A percentile compares a stretch with the other conserved stretches of the same genome.
phyloP scores from a whole-genome alignment of 768 basidiomycete genomes.

The Pleurotus tuber-regium region DNA sequence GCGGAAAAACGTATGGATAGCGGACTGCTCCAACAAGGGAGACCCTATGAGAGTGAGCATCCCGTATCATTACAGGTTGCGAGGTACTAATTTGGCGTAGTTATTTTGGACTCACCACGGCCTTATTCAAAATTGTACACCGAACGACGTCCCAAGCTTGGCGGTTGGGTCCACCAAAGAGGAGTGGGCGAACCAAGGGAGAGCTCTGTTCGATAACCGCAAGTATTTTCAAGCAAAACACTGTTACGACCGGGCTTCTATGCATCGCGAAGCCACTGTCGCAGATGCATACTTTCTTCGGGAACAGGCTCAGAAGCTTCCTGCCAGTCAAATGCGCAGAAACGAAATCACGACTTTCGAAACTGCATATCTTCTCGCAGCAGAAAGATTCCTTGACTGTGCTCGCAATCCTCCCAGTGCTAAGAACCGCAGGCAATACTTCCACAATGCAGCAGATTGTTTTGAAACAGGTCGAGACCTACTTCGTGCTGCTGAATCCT shows the following conservation, averaged over 20 bases:
- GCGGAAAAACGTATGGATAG: constrained; percentile 68
- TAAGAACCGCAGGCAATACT: constrained; percentile 33
- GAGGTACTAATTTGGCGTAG: constrained; percentile 26
- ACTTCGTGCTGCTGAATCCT: constrained; percentile 42
- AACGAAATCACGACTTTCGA: constrained; percentile 16
- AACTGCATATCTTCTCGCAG: constrained; percentile 42
- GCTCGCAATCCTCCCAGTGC: constrained; percentile 26
- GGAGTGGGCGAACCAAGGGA: constrained; percentile 35
- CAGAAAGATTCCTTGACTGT: constrained; percentile 45
- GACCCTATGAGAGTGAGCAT: constrained; percentile 55
- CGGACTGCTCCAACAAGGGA: constrained; percentile 54
- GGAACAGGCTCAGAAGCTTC: constrained; percentile 42
- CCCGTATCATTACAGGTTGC: not conserved
- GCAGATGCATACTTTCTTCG: constrained; percentile 54
- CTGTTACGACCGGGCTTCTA: constrained; percentile 48
- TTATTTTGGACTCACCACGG: constrained; percentile 45
- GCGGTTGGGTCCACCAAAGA: constrained; percentile 49
- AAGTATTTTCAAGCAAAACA: constrained; percentile 53
- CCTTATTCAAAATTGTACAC: constrained; percentile 47
- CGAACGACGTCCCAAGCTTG: constrained; percentile 49
- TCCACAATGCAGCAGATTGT: constrained; percentile 43
- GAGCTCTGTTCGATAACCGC: constrained; percentile 35
- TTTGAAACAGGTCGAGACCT: constrained; percentile 38
- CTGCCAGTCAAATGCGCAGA: constrained; percentile 21
- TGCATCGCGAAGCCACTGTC: constrained; percentile 40